phyloP scores from a whole-genome alignment of 2,329 filamentous ascomycete species.

The Ophiosphaerella narmari region DNA sequence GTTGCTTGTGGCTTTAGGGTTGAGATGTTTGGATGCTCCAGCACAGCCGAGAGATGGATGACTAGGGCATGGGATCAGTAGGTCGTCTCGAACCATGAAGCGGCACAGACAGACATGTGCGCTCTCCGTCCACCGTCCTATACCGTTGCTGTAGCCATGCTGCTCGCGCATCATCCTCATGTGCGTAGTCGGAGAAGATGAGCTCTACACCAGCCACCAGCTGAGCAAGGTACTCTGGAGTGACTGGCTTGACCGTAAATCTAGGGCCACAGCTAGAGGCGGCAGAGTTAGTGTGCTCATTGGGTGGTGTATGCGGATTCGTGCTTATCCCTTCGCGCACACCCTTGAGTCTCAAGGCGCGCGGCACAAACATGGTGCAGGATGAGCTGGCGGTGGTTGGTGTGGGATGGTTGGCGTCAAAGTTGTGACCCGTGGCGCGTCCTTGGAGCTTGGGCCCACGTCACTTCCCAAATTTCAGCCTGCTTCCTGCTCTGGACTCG shows the following conservation, averaged over 20 bases:
- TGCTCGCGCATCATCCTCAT: slow-evolving; percentile 29
- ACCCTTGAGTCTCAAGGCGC: slow-evolving; percentile 40
- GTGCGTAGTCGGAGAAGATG: slow-evolving; percentile 45
- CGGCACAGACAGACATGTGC: slow-evolving; percentile 24
- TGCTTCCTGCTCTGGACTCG: not conserved
- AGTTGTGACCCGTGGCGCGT: not conserved
- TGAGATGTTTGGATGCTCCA: slow-evolving; percentile 34
- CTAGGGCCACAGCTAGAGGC: slow-evolving; percentile 19
- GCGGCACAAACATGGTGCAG: slow-evolving; percentile 39
- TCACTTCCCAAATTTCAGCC: slow-evolving; percentile 8
- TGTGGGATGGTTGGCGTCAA: not conserved
- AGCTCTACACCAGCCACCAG: slow-evolving; percentile 39
- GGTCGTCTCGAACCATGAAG: not conserved
- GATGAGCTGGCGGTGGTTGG: not conserved
- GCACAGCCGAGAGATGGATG: slow-evolving; percentile 39
- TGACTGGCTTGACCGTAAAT: slow-evolving; percentile 24
- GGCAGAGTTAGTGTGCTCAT: slow-evolving; percentile 13
- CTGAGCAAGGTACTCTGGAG: slow-evolving; percentile 35
- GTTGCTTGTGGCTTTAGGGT: slow-evolving; percentile 39
- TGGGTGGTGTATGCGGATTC: slow-evolving; percentile 17
- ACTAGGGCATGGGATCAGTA: slow-evolving; percentile 17
- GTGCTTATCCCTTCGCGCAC: slow-evolving; percentile 31
- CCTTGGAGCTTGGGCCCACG: slow-evolving; percentile 12
- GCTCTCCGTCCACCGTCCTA: slow-evolving; percentile 27
- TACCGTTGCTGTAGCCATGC: slow-evolving; percentile 34